These are phyloP conservation scores for Talaromyces thailandensis DNA, from an alignment of 495 filamentous ascomycete genomes.

Conservation along the genomic window DNA sequence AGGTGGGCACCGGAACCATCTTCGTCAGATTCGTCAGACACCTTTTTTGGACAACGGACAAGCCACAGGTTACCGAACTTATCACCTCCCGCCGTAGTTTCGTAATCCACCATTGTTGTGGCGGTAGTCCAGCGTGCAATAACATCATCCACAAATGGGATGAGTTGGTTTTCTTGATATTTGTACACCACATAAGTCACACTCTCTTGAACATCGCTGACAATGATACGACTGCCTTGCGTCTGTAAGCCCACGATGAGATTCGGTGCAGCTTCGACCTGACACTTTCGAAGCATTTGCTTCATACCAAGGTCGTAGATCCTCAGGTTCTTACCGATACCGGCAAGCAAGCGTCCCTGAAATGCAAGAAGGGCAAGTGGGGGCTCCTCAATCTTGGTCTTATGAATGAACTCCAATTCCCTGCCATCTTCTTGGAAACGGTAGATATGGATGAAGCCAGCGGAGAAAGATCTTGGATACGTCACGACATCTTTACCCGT, in stretches of 20 bases:
- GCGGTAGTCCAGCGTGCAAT: slow-evolving; percentile 82
- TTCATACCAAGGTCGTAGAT: slow-evolving; percentile 88
- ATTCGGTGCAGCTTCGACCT: slow-evolving; percentile 68
- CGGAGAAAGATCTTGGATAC: slow-evolving; percentile 61
- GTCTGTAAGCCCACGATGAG: slow-evolving; percentile 82
- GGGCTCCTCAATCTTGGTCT: slow-evolving; percentile 82
- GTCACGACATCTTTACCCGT: slow-evolving; percentile 84
- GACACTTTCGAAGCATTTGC: slow-evolving; percentile 84
- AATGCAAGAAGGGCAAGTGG: slow-evolving; percentile 84
- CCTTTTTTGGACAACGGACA: slow-evolving; percentile 76
- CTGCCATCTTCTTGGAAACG: slow-evolving; percentile 79
- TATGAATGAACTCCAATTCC: slow-evolving; percentile 89
- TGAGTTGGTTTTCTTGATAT: slow-evolving; percentile 77
- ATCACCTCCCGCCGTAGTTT: slow-evolving; percentile 90
- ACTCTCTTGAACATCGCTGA: slow-evolving; percentile 85
- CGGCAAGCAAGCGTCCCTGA: slow-evolving; percentile 81
- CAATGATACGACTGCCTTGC: slow-evolving; percentile 84
- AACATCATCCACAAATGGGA: slow-evolving; percentile 86
- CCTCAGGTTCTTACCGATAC: slow-evolving; percentile 71
- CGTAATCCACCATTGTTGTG: slow-evolving; percentile 92
- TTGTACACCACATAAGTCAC: slow-evolving; percentile 92
- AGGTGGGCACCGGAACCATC: slow-evolving; percentile 85
- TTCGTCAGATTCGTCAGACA: slow-evolving; percentile 83
- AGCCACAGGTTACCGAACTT: slow-evolving; percentile 97
- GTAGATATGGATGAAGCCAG: slow-evolving; percentile 89